These are phyloP conservation scores for Euphrasia confusa DNA, from an alignment of 257 asterid species.

Conservation along the genomic window DNA sequence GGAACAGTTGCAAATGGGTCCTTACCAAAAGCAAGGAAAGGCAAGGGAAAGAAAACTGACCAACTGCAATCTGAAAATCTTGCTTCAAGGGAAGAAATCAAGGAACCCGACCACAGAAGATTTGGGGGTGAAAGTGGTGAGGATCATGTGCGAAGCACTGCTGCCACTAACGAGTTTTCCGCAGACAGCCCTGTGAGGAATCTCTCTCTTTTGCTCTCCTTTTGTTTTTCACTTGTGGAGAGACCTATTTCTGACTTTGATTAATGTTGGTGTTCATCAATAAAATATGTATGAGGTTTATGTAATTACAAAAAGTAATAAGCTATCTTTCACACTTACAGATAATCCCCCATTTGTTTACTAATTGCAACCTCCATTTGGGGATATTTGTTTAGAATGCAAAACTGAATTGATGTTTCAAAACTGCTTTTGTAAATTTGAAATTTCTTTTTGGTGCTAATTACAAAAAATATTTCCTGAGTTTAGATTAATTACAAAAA, in stretches of 20 bases:
- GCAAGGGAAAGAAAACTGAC: conserved; percentile 33
- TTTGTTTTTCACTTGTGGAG: neutral
- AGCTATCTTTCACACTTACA: neutral
- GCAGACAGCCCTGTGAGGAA: conserved; percentile 56
- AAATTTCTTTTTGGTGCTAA: no score
- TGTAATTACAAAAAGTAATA: neutral
- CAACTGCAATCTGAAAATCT: conserved; percentile 32
- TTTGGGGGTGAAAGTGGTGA: conserved; percentile 38
- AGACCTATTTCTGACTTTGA: neutral
- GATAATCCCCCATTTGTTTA: neutral
- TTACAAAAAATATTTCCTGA: no score
- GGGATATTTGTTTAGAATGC: no score
- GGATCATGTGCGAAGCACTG: conserved; percentile 36
- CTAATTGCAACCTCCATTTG: neutral
- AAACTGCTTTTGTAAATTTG: no score
- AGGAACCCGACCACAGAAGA: conserved; percentile 31
- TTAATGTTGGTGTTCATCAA: neutral
- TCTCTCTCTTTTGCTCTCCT: conserved; percentile 6
- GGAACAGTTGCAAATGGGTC: conserved; percentile 53
- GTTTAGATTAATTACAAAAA: no score
- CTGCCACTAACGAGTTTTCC: conserved; percentile 51
- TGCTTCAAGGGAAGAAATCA: conserved; percentile 39
- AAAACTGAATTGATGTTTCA: no score
- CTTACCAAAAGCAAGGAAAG: conserved; percentile 38
- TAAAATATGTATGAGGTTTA: neutral